Evolutionary conservation across 139 green algal species (phyloP), one percentile per base, ranked within the genome.

Genomic region (Coccomyxa sp.): DNA sequence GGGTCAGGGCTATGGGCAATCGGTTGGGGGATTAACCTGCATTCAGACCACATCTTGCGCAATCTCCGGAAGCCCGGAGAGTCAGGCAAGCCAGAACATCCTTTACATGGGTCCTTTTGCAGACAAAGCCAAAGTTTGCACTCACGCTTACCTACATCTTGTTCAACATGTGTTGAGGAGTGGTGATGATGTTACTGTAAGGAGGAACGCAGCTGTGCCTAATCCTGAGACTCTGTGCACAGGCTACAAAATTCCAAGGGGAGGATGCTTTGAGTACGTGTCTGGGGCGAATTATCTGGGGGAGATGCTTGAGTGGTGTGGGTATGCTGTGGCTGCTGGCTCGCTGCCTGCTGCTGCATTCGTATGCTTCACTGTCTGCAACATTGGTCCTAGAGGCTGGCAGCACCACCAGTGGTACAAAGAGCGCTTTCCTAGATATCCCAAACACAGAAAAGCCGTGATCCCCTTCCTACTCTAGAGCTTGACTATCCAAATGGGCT

Each of bases 241-340:
- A 90, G 88, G 86, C 14, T 95, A 96, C 87, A 92, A 90, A 68
- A 92, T 96, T 27, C 92, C 91, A 0, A 76, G 69, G 7, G 92
- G 91, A 12, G 92, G 92, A 31, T 73, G 90, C 77, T 96, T 95
- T 81, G 73, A 91, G 37, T 81, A 85, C 16, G 92, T 95, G 0
- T 94, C 90, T 7, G 89, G 84, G 0, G 92, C 86, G 18, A 96
- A 96, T 79, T 95, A 93, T 44, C 82, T 86, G 34, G 88, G 86
- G 14, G 92, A 96, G 84, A 90, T 90, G 0, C 0, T 90, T 8
- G 91, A 95, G 84, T 95, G 91, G 91, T 31, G 58, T 1, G 89
- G 90, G 7, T 94, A 78, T 27, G 89, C 90, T 0, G 24, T 92
- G 27, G 90, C 91, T 0, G 70, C 54, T 33, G 29, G 78, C 8